Evolutionary conservation across 1,139 yeast genomes (phyloP).

Genomic region (Zygoascus meyerae): DNA sequence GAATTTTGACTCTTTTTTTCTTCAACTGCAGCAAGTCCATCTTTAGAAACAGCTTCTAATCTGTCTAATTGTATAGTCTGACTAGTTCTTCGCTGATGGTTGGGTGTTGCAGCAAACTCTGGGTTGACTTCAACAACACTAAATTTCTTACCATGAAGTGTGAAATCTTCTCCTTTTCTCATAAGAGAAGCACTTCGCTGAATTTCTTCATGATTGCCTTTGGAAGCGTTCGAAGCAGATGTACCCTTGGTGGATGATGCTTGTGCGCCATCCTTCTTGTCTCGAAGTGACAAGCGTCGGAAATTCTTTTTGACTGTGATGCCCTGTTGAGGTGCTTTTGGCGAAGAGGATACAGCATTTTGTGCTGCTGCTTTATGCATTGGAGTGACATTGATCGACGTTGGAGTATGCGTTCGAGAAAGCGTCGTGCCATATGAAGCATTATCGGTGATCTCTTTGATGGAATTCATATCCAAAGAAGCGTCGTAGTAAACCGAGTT

Average conservation of each 20-base stretch:
- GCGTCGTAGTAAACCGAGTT: background rate
- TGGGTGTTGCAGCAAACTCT: constrained; percentile 27
- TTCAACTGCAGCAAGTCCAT: background rate
- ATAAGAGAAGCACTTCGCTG: constrained; percentile 27
- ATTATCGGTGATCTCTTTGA: too few relatives aligned
- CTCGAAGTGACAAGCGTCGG: constrained; percentile 7
- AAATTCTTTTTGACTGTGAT: constrained; percentile 9
- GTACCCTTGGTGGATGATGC: background rate
- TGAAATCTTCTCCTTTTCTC: constrained; percentile 29
- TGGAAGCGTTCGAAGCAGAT: too few relatives aligned
- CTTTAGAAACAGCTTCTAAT: background rate
- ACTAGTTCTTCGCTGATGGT: constrained; percentile 18
- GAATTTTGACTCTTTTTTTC: background rate
- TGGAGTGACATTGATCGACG: background rate
- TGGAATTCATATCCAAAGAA: background rate
- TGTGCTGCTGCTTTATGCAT: background rate
- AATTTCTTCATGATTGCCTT: constrained; percentile 7
- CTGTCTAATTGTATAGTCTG: background rate
- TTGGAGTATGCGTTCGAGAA: background rate
- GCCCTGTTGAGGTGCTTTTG: constrained; percentile 1
- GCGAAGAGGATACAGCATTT: background rate
- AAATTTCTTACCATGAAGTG: constrained; percentile 31
- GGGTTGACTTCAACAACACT: constrained; percentile 34
- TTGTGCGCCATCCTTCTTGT: constrained; percentile 3
- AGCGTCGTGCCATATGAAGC: too few relatives aligned